Percentiles rank a stretch among this genome's conserved stretches.
Evolutionary conservation across 2,329 filamentous ascomycete species (phyloP).

Genomic region (Trichoderma breve): DNA sequence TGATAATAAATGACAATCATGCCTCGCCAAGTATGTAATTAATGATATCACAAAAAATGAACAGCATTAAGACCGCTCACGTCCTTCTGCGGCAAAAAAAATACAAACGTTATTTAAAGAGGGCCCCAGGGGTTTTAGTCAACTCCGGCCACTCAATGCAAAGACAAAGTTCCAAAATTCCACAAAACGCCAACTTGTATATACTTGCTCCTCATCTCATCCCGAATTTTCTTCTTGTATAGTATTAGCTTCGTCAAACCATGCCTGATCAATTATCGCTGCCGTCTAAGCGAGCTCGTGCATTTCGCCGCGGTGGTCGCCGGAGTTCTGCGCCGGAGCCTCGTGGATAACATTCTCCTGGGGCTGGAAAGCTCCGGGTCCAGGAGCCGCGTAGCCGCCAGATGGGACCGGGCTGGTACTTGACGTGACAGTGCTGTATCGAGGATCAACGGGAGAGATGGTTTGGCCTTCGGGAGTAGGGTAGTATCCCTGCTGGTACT

Average conservation of each 20-base stretch:
- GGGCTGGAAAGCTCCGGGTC: conserved; percentile 25
- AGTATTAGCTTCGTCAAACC: not conserved
- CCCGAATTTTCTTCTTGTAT: not conserved
- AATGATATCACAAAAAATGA: not conserved
- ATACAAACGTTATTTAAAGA: not conserved
- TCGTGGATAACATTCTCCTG: conserved; percentile 37
- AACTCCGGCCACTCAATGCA: conserved; percentile 18
- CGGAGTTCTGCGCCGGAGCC: conserved; percentile 36
- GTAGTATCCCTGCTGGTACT: conserved; percentile 22
- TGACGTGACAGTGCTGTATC: conserved; percentile 20
- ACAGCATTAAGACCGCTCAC: not conserved
- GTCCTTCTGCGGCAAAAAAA: not conserved
- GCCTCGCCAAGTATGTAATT: not conserved
- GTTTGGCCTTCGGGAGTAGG: not conserved
- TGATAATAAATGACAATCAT: not conserved
- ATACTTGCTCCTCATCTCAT: not conserved
- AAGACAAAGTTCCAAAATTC: not conserved
- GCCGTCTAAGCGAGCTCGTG: conserved; percentile 39
- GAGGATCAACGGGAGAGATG: conserved; percentile 25
- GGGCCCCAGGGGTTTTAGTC: not conserved
- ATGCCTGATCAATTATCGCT: not conserved
- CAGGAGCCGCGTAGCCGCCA: conserved; percentile 23
- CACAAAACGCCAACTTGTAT: conserved; percentile 16
- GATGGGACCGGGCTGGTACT: conserved; percentile 25
- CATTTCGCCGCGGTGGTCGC: conserved; percentile 40